These are phyloP conservation scores for Phytophthora ohioensis DNA, from an alignment of 352 stramenopile species.

Conservation along the genomic window DNA sequence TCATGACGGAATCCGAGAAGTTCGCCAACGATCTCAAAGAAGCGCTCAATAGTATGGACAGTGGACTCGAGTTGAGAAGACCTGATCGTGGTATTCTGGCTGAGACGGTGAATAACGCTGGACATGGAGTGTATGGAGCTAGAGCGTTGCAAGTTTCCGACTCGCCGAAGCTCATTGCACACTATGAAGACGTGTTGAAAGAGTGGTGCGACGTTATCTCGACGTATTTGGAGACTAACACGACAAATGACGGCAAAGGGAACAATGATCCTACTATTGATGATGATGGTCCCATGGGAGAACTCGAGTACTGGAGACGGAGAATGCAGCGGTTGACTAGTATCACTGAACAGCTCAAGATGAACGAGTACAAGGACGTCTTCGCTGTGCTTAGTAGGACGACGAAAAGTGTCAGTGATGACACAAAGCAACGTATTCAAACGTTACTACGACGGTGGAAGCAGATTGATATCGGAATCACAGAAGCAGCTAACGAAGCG, in stretches of 20 bases:
- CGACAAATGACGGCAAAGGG: conserved; percentile 65
- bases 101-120: conserved; percentile 58
- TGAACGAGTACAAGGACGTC: conserved; percentile 96
- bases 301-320: conserved; percentile 97
- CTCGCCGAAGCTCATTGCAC: conserved; percentile 91
- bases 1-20: conserved; percentile 95
- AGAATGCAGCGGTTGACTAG: conserved; percentile 98
- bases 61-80: conserved; percentile 92
- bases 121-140: conserved; percentile 49
- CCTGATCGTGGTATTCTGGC: conserved; percentile 83
- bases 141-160: conserved; percentile 79
- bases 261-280: conserved; percentile 78
- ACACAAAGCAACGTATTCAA: conserved; percentile 94
- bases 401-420: conserved; percentile 86
- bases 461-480: conserved; percentile 98
- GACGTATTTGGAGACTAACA: conserved; percentile 93
- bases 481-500: conserved; percentile 97
- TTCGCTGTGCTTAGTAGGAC: conserved; percentile 92
- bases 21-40: conserved; percentile 96
- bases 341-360: conserved; percentile 98
- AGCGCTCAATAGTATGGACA: conserved; percentile 95
- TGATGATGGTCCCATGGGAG: conserved; percentile 94
- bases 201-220: conserved; percentile 98
- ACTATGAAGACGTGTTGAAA: conserved; percentile 97
- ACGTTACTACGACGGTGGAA: conserved; percentile 96